Evolutionary conservation across 1,284 basidiomycete species (phyloP).

Genomic region (Quambalaria eucalypti): DNA sequence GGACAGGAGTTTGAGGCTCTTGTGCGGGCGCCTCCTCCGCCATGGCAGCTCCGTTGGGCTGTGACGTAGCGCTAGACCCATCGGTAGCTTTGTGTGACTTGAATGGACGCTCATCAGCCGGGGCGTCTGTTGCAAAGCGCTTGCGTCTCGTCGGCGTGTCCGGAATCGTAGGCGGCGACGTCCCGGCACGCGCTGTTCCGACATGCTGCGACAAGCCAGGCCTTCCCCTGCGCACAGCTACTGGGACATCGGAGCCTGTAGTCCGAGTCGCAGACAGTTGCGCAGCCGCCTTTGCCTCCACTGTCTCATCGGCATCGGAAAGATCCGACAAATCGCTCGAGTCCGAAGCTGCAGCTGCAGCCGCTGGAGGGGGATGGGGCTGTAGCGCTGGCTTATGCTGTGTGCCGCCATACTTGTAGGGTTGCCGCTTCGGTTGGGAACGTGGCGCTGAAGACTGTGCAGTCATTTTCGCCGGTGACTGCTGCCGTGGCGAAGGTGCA

Average conservation of each 20-base stretch:
- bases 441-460: not conserved
- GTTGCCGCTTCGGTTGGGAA: constrained; percentile 5
- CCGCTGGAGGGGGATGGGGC: constrained; percentile 9
- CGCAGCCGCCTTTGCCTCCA: not conserved
- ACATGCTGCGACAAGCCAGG: too few species aligned
- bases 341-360: not conserved
- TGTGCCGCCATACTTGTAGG: constrained; percentile 4
- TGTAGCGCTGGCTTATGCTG: not conserved
- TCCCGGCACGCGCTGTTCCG: too few species aligned
- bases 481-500: constrained; percentile 12
- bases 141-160: too few species aligned
- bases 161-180: too few species aligned
- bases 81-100: not conserved
- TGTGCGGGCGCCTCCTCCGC: not conserved
- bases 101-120: too few species aligned
- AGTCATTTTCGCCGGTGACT: not conserved
- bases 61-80: not conserved
- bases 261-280: not conserved
- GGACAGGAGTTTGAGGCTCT: not conserved
- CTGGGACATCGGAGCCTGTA: too few species aligned
- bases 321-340: not conserved
- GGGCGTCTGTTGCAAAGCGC: too few species aligned
- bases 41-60: not conserved
- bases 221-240: too few species aligned
- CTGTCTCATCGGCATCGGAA: not conserved